These are phyloP conservation scores for Alternaria alternata DNA, from an alignment of 2,329 filamentous ascomycete species.

Conservation along the genomic window DNA sequence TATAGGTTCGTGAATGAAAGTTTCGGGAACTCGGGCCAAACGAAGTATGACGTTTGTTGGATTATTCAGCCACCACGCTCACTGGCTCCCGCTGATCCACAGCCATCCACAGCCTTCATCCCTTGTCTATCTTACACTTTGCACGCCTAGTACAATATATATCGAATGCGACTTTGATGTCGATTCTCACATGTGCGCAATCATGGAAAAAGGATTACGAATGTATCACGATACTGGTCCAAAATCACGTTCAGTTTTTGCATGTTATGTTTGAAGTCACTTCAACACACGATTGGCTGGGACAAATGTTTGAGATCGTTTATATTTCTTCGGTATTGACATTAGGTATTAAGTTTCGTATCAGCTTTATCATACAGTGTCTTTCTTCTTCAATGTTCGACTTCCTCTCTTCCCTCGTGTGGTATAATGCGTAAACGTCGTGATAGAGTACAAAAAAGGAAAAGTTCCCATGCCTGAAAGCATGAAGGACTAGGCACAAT, in stretches of 20 bases:
- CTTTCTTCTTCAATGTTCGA: not conserved
- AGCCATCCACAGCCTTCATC: too few relatives aligned
- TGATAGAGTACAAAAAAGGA: constrained; percentile 14
- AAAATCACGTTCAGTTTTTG: too few relatives aligned
- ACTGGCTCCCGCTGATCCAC: constrained; percentile 8
- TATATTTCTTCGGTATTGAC: constrained; percentile 1
- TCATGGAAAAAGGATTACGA: too few relatives aligned
- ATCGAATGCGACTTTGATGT: not conserved
- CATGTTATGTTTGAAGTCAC: too few relatives aligned
- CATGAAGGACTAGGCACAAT: not conserved
- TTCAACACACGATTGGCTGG: too few relatives aligned
- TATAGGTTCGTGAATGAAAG: constrained; percentile 13
- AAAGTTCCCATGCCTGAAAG: not conserved
- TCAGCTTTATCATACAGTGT: constrained; percentile 17
- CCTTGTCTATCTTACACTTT: not conserved
- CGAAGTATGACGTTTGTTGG: constrained; percentile 32
- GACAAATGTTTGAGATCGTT: not conserved
- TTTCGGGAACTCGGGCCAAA: constrained; percentile 23
- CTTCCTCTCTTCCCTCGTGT: constrained; percentile 15
- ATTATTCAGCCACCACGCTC: constrained; percentile 15
- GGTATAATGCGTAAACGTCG: constrained; percentile 35
- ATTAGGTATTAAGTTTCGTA: constrained; percentile 24
- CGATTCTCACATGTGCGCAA: not conserved
- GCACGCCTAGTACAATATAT: not conserved
- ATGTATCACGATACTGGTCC: not conserved